Conservation (phyloP, 495 filamentous ascomycete species). For the Neurospora tetraspora region DNA sequence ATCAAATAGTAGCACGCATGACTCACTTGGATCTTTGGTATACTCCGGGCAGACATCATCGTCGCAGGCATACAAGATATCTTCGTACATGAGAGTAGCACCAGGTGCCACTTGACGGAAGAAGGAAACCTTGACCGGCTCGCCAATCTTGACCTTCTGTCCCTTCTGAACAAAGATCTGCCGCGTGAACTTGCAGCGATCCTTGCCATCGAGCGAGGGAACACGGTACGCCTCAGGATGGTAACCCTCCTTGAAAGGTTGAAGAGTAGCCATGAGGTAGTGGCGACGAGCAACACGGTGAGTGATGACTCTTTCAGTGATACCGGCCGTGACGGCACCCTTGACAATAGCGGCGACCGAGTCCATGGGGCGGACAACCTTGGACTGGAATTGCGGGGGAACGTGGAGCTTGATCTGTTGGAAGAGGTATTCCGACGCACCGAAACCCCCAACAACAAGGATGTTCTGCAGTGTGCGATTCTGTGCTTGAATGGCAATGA, state of each 20-base stretch:
- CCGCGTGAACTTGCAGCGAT: constrained; percentile 96
- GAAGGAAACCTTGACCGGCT: constrained; percentile 97
- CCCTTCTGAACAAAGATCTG: constrained; percentile 99
- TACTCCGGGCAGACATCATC: constrained; percentile 98
- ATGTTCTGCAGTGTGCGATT: constrained; percentile 65
- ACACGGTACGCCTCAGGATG: constrained; percentile 97
- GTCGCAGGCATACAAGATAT: constrained; percentile 95
- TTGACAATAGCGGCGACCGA: constrained; percentile 70
- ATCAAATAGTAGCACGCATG: background rate
- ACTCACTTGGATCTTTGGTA: constrained; percentile 97
- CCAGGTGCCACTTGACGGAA: constrained; percentile 97
- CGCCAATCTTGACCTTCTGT: constrained; percentile 96
- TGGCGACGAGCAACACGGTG: constrained; percentile 96
- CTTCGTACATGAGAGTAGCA: constrained; percentile 98
- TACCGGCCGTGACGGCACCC: constrained; percentile 75
- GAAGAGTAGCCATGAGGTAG: constrained; percentile 97
- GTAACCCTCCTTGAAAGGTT: constrained; percentile 98
- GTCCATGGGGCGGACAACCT: constrained; percentile 70
- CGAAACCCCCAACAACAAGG: constrained; percentile 63
- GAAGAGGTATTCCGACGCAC: constrained; percentile 69
- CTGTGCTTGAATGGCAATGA: constrained; percentile 69
- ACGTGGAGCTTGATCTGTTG: constrained; percentile 76
- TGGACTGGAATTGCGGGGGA: constrained; percentile 68
- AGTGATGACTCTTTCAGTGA: constrained; percentile 92
- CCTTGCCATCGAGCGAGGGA: constrained; percentile 90